A percentile compares a stretch with the other conserved stretches of the same genome.
phyloP scores from a whole-genome alignment of 768 basidiomycete genomes.

The Suillus weaverae region DNA sequence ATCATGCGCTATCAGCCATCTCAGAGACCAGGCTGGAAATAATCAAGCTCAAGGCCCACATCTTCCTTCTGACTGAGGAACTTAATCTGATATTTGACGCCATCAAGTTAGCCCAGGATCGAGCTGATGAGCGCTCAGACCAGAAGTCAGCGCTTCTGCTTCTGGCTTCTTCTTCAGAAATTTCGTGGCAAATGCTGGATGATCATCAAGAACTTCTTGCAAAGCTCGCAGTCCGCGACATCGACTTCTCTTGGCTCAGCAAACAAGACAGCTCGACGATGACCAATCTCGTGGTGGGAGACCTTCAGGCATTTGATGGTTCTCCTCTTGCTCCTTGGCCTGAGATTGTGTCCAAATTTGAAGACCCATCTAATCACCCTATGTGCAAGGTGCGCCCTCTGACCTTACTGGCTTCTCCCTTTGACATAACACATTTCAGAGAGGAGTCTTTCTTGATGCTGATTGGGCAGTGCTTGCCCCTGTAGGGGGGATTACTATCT shows the following conservation, averaged over 20 bases:
- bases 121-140: constrained; percentile 61
- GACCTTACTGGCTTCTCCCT: background rate
- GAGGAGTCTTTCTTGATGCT: constrained; percentile 70
- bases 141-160: constrained; percentile 80
- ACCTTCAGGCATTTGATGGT: constrained; percentile 85
- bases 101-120: constrained; percentile 80
- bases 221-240: constrained; percentile 80
- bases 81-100: constrained; percentile 85
- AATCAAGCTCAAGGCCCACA: constrained; percentile 70
- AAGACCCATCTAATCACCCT: constrained; percentile 68
- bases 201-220: constrained; percentile 70
- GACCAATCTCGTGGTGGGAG: constrained; percentile 70
- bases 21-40: constrained; percentile 52
- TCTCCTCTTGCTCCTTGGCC: constrained; percentile 80
- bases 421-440: constrained; percentile 38
- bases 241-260: constrained; percentile 80
- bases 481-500: constrained; percentile 91
- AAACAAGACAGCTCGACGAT: constrained; percentile 86
- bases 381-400: constrained; percentile 58
- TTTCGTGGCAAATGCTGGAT: constrained; percentile 91
- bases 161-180: constrained; percentile 79
- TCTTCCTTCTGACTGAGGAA: constrained; percentile 71
- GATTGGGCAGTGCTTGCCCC: constrained; percentile 86
- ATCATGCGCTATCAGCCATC: constrained; percentile 30
- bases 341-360: constrained; percentile 82